Evolutionary conservation across 108 stramenopile genomes (phyloP).

Genomic region (Aurantiochytrium sp.): DNA sequence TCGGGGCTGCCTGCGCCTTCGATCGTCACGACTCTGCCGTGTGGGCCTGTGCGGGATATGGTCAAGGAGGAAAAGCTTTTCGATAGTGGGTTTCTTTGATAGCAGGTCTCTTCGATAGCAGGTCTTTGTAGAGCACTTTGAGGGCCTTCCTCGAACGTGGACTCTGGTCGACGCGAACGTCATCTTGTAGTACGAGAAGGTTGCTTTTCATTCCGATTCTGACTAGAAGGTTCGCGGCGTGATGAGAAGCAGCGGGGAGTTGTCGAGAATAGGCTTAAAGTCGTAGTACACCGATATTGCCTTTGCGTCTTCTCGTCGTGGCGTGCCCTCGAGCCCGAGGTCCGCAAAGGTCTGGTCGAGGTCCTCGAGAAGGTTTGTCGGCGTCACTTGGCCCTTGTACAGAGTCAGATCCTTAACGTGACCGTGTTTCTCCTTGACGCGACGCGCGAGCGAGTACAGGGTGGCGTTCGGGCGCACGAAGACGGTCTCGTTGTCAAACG

Average conservation of each 20-base stretch:
- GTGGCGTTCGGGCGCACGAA: not conserved
- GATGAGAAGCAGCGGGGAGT: not conserved
- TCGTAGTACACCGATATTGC: not conserved
- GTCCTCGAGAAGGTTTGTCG: not conserved
- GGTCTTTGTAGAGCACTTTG: too few relatives aligned
- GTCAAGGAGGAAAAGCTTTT: too few relatives aligned
- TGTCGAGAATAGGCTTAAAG: not conserved
- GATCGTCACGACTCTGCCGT: too few relatives aligned
- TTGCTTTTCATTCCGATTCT: too few relatives aligned
- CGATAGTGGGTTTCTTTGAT: too few relatives aligned
- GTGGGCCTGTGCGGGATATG: too few relatives aligned
- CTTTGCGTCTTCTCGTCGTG: not conserved
- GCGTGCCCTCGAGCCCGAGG: not conserved
- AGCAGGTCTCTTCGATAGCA: too few relatives aligned
- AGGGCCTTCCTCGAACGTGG: too few relatives aligned
- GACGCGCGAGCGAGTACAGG: not conserved
- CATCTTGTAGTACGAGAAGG: too few relatives aligned
- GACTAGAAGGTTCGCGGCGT: constrained; percentile 26
- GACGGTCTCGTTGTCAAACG: constrained; percentile 1
- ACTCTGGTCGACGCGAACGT: too few relatives aligned
- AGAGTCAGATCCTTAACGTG: not conserved
- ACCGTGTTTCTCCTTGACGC: not conserved
- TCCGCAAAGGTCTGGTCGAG: not conserved
- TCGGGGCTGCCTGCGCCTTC: too few relatives aligned
- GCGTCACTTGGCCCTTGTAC: constrained; percentile 8